Conservation (phyloP, 108 stramenopile species). For the Skeletonema potamos region DNA sequence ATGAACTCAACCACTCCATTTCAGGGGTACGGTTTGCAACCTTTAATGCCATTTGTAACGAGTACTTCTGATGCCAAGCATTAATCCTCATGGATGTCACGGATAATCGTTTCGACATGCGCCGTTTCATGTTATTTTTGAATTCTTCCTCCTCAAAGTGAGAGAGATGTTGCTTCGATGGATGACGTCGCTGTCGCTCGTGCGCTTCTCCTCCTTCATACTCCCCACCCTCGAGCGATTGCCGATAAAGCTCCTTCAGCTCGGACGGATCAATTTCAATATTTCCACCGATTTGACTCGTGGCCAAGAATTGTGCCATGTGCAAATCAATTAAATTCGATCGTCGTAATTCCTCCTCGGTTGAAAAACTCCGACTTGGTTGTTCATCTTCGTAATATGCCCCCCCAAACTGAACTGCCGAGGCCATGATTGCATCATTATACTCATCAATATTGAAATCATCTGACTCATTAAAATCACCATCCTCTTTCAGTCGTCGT, state of each 20-base stretch:
- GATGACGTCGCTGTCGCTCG: not conserved
- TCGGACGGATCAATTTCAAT: not conserved
- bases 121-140: not conserved
- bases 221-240: not conserved
- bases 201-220: not conserved
- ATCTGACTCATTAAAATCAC: too few relatives aligned
- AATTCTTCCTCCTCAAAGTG: not conserved
- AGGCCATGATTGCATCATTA: too few relatives aligned
- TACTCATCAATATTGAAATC: too few relatives aligned
- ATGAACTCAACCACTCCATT: constrained; percentile 42
- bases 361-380: too few relatives aligned
- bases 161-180: not conserved
- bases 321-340: constrained; percentile 21
- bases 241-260: too few relatives aligned
- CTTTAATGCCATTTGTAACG: constrained; percentile 7
- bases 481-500: too few relatives aligned
- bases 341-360: too few relatives aligned
- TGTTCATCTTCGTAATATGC: too few relatives aligned
- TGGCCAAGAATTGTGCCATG: constrained; percentile 8
- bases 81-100: constrained; percentile 1
- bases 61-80: constrained; percentile 31
- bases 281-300: not conserved
- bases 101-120: not conserved
- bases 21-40: constrained; percentile 24
- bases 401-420: too few relatives aligned